Percentiles rank a stretch among this genome's conserved stretches.
phyloP scores from a whole-genome alignment of 768 basidiomycete genomes.

The Tulasnella sp. region DNA sequence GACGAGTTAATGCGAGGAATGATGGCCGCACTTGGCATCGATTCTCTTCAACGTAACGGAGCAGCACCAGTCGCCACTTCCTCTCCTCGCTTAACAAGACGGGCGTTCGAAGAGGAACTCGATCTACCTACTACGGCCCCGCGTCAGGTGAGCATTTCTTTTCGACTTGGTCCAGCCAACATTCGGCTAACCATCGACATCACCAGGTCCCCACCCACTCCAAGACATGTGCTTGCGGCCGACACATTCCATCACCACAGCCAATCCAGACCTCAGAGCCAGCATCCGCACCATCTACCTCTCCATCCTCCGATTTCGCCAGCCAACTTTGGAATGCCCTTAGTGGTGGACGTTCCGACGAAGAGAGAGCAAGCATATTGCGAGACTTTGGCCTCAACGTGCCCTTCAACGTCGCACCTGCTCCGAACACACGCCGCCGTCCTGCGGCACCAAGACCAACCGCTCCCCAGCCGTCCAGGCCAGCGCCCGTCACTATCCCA shows the following conservation, averaged over 20 bases:
- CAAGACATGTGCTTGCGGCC: neutral
- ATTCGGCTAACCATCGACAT: neutral
- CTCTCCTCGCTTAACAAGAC: neutral
- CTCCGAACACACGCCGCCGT: neutral
- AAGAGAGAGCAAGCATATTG: neutral
- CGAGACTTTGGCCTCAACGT: neutral
- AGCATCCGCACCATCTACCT: neutral
- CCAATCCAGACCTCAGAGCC: neutral
- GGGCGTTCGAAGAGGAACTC: neutral
- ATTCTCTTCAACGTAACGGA: neutral
- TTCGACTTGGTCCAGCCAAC: neutral
- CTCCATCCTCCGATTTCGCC: neutral
- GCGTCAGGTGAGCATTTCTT: neutral
- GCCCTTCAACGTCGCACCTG: neutral
- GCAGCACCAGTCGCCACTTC: neutral
- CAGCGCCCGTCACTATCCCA: too few species aligned
- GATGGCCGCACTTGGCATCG: neutral
- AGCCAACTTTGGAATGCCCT: neutral
- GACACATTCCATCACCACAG: neutral
- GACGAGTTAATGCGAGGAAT: neutral
- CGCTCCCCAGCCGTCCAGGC: too few species aligned
- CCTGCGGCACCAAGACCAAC: too few species aligned
- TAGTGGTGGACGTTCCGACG: neutral
- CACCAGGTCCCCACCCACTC: neutral
- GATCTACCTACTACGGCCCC: neutral